These are phyloP conservation scores for Kuraishia molischiana DNA, from an alignment of 805 yeast genomes.

Conservation along the genomic window DNA sequence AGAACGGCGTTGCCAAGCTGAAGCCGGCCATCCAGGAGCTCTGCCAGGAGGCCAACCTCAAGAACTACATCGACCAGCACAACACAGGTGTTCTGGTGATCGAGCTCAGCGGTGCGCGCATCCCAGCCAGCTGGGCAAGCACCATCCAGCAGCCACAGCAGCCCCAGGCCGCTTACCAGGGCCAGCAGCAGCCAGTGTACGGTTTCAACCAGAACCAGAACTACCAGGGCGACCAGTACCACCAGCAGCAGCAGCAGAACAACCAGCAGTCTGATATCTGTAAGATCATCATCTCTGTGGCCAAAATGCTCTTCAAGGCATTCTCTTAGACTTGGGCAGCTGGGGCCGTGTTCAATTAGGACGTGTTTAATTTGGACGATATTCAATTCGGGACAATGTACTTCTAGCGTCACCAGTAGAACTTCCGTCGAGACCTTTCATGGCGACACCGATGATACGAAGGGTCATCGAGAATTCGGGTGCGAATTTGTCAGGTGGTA, in stretches of 20 bases:
- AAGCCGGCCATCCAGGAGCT: conserved; percentile 82
- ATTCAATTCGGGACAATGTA: too few species aligned
- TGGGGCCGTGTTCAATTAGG: too few species aligned
- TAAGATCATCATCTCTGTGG: too few species aligned
- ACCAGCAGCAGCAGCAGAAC: conserved; percentile 10
- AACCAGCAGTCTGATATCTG: too few species aligned
- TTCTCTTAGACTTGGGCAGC: too few species aligned
- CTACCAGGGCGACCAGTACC: conserved; percentile 15
- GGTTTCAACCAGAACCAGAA: conserved; percentile 13
- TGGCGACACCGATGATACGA: too few species aligned
- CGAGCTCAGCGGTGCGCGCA: conserved; percentile 40
- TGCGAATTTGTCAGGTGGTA: too few species aligned
- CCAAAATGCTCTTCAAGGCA: too few species aligned
- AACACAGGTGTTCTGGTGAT: conserved; percentile 78
- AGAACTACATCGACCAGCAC: conserved; percentile 50
- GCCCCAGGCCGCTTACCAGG: conserved; percentile 6
- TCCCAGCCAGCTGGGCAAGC: conserved; percentile 28
- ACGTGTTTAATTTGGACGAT: too few species aligned
- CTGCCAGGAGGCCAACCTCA: conserved; percentile 58
- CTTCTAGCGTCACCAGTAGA: too few species aligned
- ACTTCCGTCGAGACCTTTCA: too few species aligned
- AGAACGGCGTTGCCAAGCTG: conserved; percentile 72
- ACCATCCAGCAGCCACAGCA: conserved; percentile 12
- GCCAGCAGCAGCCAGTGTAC: conserved; percentile 11
- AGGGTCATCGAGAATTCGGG: too few species aligned